These are phyloP conservation scores for Malus asiatica DNA, from an alignment of 306 rosid species.

Conservation along the genomic window DNA sequence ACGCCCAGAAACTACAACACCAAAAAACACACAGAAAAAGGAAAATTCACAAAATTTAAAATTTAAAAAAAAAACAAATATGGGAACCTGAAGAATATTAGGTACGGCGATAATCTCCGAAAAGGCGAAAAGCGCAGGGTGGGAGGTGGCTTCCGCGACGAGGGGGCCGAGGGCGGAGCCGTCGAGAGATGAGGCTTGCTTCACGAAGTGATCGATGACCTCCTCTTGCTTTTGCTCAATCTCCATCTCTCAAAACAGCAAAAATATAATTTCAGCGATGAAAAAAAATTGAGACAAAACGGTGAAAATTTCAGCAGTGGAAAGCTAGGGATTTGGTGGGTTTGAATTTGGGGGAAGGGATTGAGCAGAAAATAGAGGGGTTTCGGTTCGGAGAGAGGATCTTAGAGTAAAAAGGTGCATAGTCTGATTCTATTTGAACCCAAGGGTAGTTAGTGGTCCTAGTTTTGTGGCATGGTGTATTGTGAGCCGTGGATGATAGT, in stretches of 20 bases:
- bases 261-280: neutral
- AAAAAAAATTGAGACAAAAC: neutral
- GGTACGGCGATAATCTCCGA: slow-evolving; percentile 83
- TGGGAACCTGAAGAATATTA: slow-evolving; percentile 52
- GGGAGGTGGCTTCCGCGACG: slow-evolving; percentile 67
- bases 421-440: no score
- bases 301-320: neutral
- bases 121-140: slow-evolving; percentile 84
- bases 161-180: slow-evolving; percentile 48
- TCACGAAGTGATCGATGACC: slow-evolving; percentile 67
- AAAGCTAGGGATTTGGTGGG: slow-evolving; percentile 6
- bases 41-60: neutral
- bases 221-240: slow-evolving; percentile 83
- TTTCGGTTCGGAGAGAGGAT: neutral
- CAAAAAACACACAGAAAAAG: neutral
- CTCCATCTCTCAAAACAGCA: slow-evolving; percentile 41
- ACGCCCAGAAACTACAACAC: neutral
- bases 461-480: no score
- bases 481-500: no score
- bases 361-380: neutral
- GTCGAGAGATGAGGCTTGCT: slow-evolving; percentile 50
- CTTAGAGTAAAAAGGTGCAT: no score
- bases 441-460: no score
- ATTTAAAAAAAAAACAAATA: neutral
- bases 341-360: neutral